A percentile compares a stretch with the other conserved stretches of the same genome.
These are phyloP conservation scores for Leucoagaricus sp. DNA, from an alignment of 1,284 basidiomycete species.

Conservation along the genomic window DNA sequence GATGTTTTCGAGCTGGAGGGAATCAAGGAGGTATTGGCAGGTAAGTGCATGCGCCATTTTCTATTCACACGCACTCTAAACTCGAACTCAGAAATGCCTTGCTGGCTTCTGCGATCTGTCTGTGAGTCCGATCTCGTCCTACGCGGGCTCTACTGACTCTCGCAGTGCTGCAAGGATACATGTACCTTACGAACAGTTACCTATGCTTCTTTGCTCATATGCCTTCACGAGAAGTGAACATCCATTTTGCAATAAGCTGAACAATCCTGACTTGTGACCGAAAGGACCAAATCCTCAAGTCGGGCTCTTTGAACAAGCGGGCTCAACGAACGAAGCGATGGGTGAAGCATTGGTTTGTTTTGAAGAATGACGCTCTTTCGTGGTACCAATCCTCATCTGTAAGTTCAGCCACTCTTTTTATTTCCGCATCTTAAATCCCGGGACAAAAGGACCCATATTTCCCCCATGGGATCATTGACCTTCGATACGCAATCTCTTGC, in stretches of 20 bases:
- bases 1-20: constrained; percentile 83
- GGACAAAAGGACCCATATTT: constrained; percentile 98
- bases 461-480: constrained; percentile 90
- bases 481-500: constrained; percentile 90
- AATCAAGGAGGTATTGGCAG: constrained; percentile 82
- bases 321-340: constrained; percentile 85
- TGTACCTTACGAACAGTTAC: constrained; percentile 92
- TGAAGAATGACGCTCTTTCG: constrained; percentile 91
- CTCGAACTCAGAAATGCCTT: constrained; percentile 71
- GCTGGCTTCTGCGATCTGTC: constrained; percentile 85
- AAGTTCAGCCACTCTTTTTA: constrained; percentile 27
- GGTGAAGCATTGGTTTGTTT: constrained; percentile 91
- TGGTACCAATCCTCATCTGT: constrained; percentile 96
- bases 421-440: constrained; percentile 29
- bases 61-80: constrained; percentile 1
- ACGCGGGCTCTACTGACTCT: constrained; percentile 15
- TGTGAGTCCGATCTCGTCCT: constrained; percentile 52
- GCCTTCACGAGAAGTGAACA: constrained; percentile 77
- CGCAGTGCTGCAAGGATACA: constrained; percentile 91
- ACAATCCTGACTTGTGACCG: constrained; percentile 1
- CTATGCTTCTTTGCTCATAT: constrained; percentile 98
- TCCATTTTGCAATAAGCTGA: constrained; percentile 14
- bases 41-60: constrained; percentile 39
- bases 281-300: constrained; percentile 86
- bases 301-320: constrained; percentile 83